phyloP scores from a whole-genome alignment of 2,329 filamentous ascomycete genomes.

The Aspergillus novoparasiticus region DNA sequence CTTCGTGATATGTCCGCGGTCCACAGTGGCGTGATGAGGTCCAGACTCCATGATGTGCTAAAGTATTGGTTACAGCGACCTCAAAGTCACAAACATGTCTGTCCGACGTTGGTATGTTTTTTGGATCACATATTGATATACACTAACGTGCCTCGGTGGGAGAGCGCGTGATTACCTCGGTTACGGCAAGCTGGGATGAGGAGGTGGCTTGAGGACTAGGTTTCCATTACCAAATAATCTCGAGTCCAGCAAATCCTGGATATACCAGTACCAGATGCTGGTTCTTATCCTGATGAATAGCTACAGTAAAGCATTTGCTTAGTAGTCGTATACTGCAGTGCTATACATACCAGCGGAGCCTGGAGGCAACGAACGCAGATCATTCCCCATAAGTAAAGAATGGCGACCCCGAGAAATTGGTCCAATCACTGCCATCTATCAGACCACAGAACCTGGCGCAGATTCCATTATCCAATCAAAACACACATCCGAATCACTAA shows the following conservation, averaged over 20 bases:
- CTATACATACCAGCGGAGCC: not conserved
- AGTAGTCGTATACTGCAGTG: not conserved
- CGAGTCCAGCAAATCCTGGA: not conserved
- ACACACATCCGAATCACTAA: no score
- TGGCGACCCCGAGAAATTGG: not conserved
- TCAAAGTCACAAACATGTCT: not conserved
- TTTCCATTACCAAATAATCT: not conserved
- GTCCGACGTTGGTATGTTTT: no score
- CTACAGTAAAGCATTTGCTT: not conserved
- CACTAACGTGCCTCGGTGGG: not conserved
- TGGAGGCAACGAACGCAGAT: not conserved
- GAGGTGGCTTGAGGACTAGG: not conserved
- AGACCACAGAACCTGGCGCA: not conserved
- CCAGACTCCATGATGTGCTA: not conserved
- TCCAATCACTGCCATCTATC: not conserved
- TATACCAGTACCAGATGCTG: no score
- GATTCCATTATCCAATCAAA: not conserved
- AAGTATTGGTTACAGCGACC: not conserved
- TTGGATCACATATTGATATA: not conserved
- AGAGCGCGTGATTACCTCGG: not conserved
- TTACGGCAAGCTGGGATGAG: not conserved
- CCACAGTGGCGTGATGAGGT: conserved; percentile 35
- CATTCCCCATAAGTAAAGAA: not conserved
- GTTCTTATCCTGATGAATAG: not conserved
- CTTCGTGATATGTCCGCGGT: conserved; percentile 59